A percentile compares a stretch with the other conserved stretches of the same genome.
phyloP scores from a whole-genome alignment of 805 yeast species.

The Candida ipomoeae region DNA sequence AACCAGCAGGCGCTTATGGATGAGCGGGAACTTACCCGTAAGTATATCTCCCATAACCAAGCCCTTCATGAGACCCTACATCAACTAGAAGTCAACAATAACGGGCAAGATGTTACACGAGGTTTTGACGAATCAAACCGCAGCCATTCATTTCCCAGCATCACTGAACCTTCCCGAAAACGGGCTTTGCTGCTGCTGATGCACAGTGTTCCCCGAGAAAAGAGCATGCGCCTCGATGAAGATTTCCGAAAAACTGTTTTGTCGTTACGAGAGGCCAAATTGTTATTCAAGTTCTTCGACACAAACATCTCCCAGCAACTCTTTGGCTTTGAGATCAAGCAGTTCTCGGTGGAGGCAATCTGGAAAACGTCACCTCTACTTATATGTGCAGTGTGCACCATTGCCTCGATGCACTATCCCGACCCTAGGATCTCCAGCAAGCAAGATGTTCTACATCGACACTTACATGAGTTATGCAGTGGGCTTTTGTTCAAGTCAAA shows the following conservation, averaged over 20 bases:
- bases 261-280: slow-evolving; percentile 39
- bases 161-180: neutral
- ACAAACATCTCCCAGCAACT: slow-evolving; percentile 56
- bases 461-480: slow-evolving; percentile 34
- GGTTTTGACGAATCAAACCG: neutral
- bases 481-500: slow-evolving; percentile 32
- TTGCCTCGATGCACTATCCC: slow-evolving; percentile 61
- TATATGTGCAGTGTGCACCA: slow-evolving; percentile 56
- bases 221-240: slow-evolving; percentile 2
- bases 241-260: slow-evolving; percentile 40
- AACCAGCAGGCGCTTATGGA: slow-evolving; percentile 30
- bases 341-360: slow-evolving; percentile 43
- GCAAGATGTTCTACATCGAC: slow-evolving; percentile 25
- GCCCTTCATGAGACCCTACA: slow-evolving; percentile 1
- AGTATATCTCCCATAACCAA: neutral
- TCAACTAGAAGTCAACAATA: neutral
- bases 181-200: neutral
- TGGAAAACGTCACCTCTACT: slow-evolving; percentile 57
- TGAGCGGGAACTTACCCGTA: slow-evolving; percentile 14
- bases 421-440: slow-evolving; percentile 25
- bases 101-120: neutral
- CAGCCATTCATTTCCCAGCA: neutral
- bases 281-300: slow-evolving; percentile 49
- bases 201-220: neutral
- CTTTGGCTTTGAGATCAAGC: slow-evolving; percentile 59